Evolutionary conservation across 1,139 yeast species (phyloP).

Genomic region (Trichomonascaceae sp.): DNA sequence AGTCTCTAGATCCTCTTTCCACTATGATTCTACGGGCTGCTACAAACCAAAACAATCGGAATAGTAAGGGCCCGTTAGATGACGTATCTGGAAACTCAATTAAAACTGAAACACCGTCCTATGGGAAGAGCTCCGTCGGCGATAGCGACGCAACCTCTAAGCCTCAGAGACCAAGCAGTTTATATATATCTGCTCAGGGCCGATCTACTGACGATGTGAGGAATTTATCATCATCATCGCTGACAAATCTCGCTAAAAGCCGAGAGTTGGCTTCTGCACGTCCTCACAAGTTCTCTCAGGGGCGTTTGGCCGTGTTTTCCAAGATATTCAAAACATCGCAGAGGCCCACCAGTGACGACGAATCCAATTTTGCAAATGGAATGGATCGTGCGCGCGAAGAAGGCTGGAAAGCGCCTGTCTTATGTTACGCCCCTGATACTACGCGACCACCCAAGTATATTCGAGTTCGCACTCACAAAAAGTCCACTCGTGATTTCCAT

Average conservation of each 20-base stretch:
- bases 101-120: not conserved
- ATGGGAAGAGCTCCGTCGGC: not conserved
- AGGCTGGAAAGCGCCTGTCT: constrained; percentile 33
- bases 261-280: not conserved
- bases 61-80: not conserved
- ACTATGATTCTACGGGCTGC: constrained; percentile 9
- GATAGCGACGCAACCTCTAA: not conserved
- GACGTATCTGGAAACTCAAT: not conserved
- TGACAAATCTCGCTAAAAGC: not conserved
- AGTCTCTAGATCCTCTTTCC: constrained; percentile 10
- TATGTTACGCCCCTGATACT: constrained; percentile 28
- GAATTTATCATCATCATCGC: not conserved
- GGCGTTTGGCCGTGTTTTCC: constrained; percentile 15
- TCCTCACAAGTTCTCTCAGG: not conserved
- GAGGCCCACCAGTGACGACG: constrained; percentile 25
- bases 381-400: constrained; percentile 24
- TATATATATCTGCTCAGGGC: not conserved
- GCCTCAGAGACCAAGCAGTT: not conserved
- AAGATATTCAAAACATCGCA: constrained; percentile 20
- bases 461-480: constrained; percentile 33
- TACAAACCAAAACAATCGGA: not conserved
- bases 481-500: constrained; percentile 37
- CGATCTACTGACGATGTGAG: not conserved
- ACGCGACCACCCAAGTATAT: constrained; percentile 34
- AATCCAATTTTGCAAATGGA: constrained; percentile 15